These are phyloP conservation scores for Puccinia novopanici DNA, from an alignment of 1,284 basidiomycete species.

Conservation along the genomic window DNA sequence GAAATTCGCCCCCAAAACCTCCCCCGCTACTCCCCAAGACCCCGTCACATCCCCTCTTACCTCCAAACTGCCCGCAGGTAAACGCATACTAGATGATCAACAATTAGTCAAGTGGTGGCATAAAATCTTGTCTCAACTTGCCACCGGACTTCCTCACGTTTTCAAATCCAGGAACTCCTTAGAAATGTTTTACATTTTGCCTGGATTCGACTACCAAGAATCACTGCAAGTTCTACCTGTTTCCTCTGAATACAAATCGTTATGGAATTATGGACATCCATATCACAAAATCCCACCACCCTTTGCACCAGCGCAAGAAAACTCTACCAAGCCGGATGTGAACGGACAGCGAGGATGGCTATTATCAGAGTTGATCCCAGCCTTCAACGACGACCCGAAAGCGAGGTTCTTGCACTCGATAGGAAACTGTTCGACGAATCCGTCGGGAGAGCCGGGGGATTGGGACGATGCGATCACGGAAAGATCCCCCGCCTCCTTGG, in stretches of 20 bases:
- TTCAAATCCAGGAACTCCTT: conserved; percentile 7
- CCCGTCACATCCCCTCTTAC: background rate
- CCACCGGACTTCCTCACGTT: background rate
- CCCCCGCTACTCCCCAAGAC: background rate
- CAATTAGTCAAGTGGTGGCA: conserved; percentile 49
- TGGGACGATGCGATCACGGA: conserved; percentile 46
- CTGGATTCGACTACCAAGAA: conserved; percentile 40
- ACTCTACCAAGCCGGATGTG: background rate
- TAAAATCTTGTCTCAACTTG: conserved; percentile 13
- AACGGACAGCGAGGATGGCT: background rate
- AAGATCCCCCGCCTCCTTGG: conserved; percentile 33
- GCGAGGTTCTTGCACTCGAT: conserved; percentile 86
- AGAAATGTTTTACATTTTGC: conserved; percentile 39
- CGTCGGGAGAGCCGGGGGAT: conserved; percentile 39
- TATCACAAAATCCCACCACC: conserved; percentile 18
- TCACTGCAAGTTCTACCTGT: conserved; percentile 8
- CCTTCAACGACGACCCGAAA: conserved; percentile 90
- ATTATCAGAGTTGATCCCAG: conserved; percentile 67
- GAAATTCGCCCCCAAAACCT: background rate
- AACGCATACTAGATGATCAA: conserved; percentile 44
- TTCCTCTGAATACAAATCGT: background rate
- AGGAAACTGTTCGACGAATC: conserved; percentile 58
- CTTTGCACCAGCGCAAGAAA: background rate
- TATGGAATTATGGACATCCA: conserved; percentile 47
- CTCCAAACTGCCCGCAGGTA: conserved; percentile 2